Conservation (phyloP, 2,329 filamentous ascomycete species). For the Mariannaea elegans region DNA sequence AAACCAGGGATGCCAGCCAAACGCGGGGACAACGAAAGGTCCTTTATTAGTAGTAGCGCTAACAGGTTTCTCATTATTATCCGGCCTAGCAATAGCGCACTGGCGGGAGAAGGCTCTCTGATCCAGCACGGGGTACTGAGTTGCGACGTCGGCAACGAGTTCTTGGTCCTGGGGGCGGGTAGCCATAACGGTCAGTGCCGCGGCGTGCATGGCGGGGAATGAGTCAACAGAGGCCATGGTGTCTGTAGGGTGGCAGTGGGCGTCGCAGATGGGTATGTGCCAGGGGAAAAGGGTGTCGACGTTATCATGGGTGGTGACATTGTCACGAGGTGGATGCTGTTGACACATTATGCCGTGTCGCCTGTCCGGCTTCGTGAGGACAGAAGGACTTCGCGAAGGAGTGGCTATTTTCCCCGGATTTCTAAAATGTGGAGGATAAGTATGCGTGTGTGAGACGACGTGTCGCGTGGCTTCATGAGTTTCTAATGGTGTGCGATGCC, state of each 20-base stretch:
- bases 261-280: constrained; percentile 77
- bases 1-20: constrained; percentile 91
- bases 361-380: background rate
- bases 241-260: constrained; percentile 87
- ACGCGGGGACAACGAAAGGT: constrained; percentile 67
- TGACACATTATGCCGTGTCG: background rate
- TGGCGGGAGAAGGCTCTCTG: constrained; percentile 1
- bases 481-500: background rate
- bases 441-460: background rate
- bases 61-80: background rate
- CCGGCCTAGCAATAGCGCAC: background rate
- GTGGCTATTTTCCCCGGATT: background rate
- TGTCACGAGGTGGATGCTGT: background rate
- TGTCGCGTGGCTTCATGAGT: background rate
- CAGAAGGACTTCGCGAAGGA: background rate
- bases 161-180: constrained; percentile 79
- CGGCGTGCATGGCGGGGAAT: constrained; percentile 72
- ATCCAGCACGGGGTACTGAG: constrained; percentile 58
- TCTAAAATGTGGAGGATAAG: background rate
- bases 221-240: constrained; percentile 68
- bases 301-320: background rate
- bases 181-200: constrained; percentile 77
- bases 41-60: background rate
- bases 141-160: constrained; percentile 71
- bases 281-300: constrained; percentile 65